Percentiles rank a stretch among this genome's conserved stretches.
Evolutionary conservation across 2,329 filamentous ascomycete species (phyloP).

Genomic region (Aureobasidium leucospermi): DNA sequence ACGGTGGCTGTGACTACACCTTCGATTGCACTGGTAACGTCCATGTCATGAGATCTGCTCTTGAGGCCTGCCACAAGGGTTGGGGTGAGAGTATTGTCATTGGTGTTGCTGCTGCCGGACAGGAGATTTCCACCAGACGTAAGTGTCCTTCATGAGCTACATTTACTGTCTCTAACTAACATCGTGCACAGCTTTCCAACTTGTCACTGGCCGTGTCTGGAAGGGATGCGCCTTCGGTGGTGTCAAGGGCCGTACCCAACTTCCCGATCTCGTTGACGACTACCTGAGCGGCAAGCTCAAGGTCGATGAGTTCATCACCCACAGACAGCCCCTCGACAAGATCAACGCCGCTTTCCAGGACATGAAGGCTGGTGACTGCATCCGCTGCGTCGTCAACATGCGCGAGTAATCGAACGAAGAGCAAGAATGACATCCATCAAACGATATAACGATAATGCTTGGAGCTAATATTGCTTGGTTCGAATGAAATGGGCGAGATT

Average conservation of each 20-base stretch:
- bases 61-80: conserved; percentile 98
- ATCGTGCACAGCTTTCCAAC: conserved; percentile 71
- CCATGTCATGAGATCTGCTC: conserved; percentile 85
- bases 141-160: conserved; percentile 39
- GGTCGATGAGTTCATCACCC: conserved; percentile 99
- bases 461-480: conserved; percentile 6
- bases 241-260: conserved; percentile 93
- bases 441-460: conserved; percentile 12
- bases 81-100: conserved; percentile 99
- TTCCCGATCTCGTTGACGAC: conserved; percentile 78
- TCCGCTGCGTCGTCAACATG: conserved; percentile 82
- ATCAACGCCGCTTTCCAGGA: conserved; percentile 88
- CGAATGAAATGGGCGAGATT: neutral
- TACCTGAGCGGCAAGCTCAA: conserved; percentile 87
- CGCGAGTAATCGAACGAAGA: neutral
- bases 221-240: conserved; percentile 96
- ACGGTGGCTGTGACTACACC: conserved; percentile 96
- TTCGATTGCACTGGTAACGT: conserved; percentile 99
- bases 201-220: conserved; percentile 96
- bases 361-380: conserved; percentile 97
- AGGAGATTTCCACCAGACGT: conserved; percentile 93
- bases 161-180: neutral
- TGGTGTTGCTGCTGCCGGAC: conserved; percentile 89
- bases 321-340: conserved; percentile 71
- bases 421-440: conserved; percentile 1